Conservation (phyloP, 2,329 filamentous ascomycete genomes). For the Colletotrichum costaricense region DNA sequence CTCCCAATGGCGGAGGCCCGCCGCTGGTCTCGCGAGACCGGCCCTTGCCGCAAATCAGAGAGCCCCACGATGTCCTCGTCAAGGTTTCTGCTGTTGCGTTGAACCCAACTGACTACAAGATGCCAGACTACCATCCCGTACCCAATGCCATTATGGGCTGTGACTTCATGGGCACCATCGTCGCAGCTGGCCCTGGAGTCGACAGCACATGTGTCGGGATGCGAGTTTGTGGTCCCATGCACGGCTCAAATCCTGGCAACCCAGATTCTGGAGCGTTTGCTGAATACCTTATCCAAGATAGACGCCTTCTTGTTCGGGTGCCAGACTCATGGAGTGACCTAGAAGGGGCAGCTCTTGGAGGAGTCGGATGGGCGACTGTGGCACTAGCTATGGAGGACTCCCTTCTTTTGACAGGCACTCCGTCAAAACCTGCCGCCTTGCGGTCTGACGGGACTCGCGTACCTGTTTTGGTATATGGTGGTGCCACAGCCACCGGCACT, state of each 20-base stretch:
- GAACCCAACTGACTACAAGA: slow-evolving; percentile 11
- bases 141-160: not conserved
- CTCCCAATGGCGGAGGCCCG: not conserved
- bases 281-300: not conserved
- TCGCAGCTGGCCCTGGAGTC: not conserved
- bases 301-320: slow-evolving; percentile 33
- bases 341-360: slow-evolving; percentile 40
- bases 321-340: slow-evolving; percentile 38
- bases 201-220: not conserved
- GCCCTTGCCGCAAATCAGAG: not conserved
- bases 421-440: slow-evolving; percentile 34
- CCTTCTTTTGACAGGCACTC: not conserved
- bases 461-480: slow-evolving; percentile 45
- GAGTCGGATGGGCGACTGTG: slow-evolving; percentile 40
- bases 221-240: not conserved
- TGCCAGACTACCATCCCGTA: not conserved
- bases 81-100: slow-evolving; percentile 1
- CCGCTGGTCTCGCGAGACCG: not conserved
- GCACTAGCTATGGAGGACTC: slow-evolving; percentile 5
- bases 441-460: slow-evolving; percentile 4
- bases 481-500: slow-evolving; percentile 42
- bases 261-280: not conserved
- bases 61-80: not conserved
- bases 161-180: not conserved
- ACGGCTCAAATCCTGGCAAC: not conserved